Evolutionary conservation across 73 alveolate genomes (phyloP), one percentile per base, ranked within the genome.

Genomic region (Paraurostyla sp.): DNA sequence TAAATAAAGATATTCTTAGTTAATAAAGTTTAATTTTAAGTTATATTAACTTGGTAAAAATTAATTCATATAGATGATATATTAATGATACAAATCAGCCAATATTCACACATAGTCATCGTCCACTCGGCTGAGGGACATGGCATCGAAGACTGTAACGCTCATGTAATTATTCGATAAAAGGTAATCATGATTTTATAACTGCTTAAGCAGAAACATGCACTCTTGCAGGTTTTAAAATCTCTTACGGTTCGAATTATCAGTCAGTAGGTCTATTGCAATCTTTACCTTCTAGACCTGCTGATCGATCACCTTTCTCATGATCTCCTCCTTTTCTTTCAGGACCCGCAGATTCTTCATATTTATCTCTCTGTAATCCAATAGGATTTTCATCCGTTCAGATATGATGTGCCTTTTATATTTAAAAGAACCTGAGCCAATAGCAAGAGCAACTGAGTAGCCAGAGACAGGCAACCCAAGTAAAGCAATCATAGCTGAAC

Each of bases 401-500:
- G 9, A 11, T 3, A 65, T 65, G 15, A 38, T 36, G 41, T 38
- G 25, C 25, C 82, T 33, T 65, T 65, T 65, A 65, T 65, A 65
- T 38, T 65, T 6, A 2, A 65, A 22, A 1, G 82, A 65, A 40
- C 82, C 82, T 4, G 82, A 38, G 1, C 82, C 82, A 1, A 65
- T 6, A 40, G 82, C 82, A 11, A 65, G 13, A 13, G 82, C 82
- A 1, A 65, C 82, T 38, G 82, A 65, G 42, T 65, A 65, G 25
- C 82, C 82, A 3, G 82, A 65, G 41, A 65, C 82, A 13, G 82
- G 82, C 82, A 65, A 38, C 2, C 82, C 82, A 1, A 65, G 4
- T 38, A 65, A 7, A 65, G 82, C 41, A 16, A 65, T 38, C 35
- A 65, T 22, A 22, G 82, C 82, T 1, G 82, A 65, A 36, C 82